Conservation (phyloP, 2,329 filamentous ascomycete genomes). For the Pseudocercospora eumusae region DNA sequence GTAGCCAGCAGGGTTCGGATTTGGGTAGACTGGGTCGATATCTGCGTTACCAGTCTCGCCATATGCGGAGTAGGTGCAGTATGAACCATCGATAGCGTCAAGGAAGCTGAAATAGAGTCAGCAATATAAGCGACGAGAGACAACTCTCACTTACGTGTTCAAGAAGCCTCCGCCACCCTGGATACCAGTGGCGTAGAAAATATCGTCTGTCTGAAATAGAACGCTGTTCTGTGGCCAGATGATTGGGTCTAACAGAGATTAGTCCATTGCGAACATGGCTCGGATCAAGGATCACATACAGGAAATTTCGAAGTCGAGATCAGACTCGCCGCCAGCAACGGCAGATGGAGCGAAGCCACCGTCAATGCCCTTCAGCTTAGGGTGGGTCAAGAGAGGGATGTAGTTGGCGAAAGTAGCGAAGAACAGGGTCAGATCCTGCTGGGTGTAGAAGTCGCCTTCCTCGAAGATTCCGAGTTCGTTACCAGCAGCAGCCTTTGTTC, state of each 20-base stretch:
- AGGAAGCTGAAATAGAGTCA: slow-evolving; percentile 36
- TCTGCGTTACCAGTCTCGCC: slow-evolving; percentile 49
- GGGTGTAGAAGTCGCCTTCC: slow-evolving; percentile 40
- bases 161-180: not conserved
- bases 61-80: slow-evolving; percentile 53
- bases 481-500: slow-evolving; percentile 31
- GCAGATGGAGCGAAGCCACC: slow-evolving; percentile 33
- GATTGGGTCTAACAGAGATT: slow-evolving; percentile 39
- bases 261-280: not conserved
- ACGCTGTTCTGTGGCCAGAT: slow-evolving; percentile 52
- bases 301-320: slow-evolving; percentile 12
- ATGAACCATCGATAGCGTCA: slow-evolving; percentile 54
- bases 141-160: not conserved
- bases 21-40: slow-evolving; percentile 25
- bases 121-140: not conserved
- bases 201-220: slow-evolving; percentile 52
- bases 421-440: slow-evolving; percentile 39
- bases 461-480: slow-evolving; percentile 53
- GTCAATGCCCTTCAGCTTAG: slow-evolving; percentile 34
- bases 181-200: slow-evolving; percentile 39
- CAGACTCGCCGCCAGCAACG: slow-evolving; percentile 42
- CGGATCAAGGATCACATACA: not conserved
- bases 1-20: not conserved
- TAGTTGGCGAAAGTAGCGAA: slow-evolving; percentile 25
- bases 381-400: slow-evolving; percentile 32